These are phyloP conservation scores for Myxozyma lipomycoides DNA, from an alignment of 805 yeast genomes.

Conservation along the genomic window DNA sequence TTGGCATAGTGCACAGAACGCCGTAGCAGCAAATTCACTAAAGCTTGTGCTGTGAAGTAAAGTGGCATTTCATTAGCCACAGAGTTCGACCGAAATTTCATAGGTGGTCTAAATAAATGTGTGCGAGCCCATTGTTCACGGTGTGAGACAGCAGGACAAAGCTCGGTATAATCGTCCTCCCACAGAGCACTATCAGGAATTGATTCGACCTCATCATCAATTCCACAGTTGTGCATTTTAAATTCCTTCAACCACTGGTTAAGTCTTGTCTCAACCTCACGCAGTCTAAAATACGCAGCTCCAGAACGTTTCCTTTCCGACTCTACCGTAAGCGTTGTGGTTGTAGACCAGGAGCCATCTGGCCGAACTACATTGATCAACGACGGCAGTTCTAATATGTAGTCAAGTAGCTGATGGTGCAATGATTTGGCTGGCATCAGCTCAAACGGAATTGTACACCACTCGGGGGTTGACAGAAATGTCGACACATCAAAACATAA, in stretches of 20 bases:
- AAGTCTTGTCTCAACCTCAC: neutral
- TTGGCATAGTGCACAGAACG: neutral
- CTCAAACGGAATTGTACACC: conserved; percentile 6
- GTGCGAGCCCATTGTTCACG: neutral
- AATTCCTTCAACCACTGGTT: conserved; percentile 1
- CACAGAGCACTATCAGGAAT: neutral
- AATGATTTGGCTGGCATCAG: neutral
- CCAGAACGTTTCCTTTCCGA: neutral
- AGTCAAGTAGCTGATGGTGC: conserved; percentile 3
- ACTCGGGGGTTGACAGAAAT: conserved; percentile 5
- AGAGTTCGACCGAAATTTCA: neutral
- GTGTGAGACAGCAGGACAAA: neutral
- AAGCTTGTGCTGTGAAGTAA: neutral
- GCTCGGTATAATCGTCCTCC: neutral
- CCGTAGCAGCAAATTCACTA: neutral
- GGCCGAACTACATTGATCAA: neutral
- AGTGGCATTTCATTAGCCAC: conserved; percentile 2
- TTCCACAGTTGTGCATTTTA: neutral
- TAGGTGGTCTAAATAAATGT: conserved; percentile 5
- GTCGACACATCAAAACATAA: neutral
- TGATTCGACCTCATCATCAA: neutral
- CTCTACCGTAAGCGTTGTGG: neutral
- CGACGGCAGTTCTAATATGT: neutral
- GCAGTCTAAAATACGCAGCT: neutral
- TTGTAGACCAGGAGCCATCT: neutral